Percentiles rank a stretch among this genome's conserved stretches.
Conservation (phyloP, 805 yeast genomes). For the Scheffersomyces amazonensis region DNA sequence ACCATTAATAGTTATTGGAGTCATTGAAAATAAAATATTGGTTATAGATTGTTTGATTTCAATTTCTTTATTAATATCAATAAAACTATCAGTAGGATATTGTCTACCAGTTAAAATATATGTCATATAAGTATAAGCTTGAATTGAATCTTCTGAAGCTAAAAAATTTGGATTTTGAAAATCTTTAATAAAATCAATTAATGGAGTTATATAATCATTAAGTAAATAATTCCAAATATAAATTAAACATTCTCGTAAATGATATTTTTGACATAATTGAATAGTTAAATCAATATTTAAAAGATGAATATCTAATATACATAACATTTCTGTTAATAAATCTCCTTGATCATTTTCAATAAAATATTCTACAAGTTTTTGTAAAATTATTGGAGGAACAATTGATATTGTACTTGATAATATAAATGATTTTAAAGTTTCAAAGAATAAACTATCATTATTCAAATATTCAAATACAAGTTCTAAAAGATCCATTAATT, state of each 20-base stretch:
- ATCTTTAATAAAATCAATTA: slow-evolving; percentile 53
- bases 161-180: slow-evolving; percentile 9
- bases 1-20: slow-evolving; percentile 34
- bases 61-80: slow-evolving; percentile 28
- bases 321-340: slow-evolving; percentile 62
- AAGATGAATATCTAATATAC: slow-evolving; percentile 61
- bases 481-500: slow-evolving; percentile 44
- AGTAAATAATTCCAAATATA: slow-evolving; percentile 73
- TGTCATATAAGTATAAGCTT: slow-evolving; percentile 52
- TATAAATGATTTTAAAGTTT: slow-evolving; percentile 50
- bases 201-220: slow-evolving; percentile 69
- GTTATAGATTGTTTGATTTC: slow-evolving; percentile 53
- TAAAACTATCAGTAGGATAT: slow-evolving; percentile 65
- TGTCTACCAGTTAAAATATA: slow-evolving; percentile 73
- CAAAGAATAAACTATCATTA: slow-evolving; percentile 44
- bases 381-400: slow-evolving; percentile 64
- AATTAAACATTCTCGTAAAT: slow-evolving; percentile 58
- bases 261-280: slow-evolving; percentile 52
- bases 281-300: slow-evolving; percentile 80
- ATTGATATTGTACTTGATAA: slow-evolving; percentile 40
- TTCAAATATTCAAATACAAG: slow-evolving; percentile 24
- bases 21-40: slow-evolving; percentile 58
- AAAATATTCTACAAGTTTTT: slow-evolving; percentile 56
- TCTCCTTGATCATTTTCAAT: slow-evolving; percentile 40
- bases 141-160: slow-evolving; percentile 7